These are phyloP conservation scores for Talaromyces sp. DNA, from an alignment of 2,329 filamentous ascomycete species.

Conservation along the genomic window DNA sequence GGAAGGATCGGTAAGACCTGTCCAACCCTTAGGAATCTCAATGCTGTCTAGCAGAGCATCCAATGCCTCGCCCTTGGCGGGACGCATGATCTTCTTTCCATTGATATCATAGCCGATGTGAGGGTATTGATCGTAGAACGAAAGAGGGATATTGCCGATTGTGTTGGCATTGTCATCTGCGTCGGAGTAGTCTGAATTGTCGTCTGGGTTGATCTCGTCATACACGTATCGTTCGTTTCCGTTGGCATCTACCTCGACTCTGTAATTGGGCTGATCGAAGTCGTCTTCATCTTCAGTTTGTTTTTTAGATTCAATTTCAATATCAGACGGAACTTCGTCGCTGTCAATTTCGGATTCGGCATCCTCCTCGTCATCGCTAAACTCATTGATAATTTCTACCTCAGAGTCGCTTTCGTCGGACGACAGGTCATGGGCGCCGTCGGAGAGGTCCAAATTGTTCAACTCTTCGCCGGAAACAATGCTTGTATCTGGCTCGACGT, in stretches of 20 bases:
- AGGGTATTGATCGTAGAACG: conserved; percentile 95
- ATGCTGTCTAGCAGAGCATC: conserved; percentile 95
- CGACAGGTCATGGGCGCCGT: conserved; percentile 43
- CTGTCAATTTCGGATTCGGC: conserved; percentile 51
- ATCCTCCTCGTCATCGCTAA: conserved; percentile 51
- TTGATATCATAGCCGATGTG: conserved; percentile 99
- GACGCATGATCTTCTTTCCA: conserved; percentile 95
- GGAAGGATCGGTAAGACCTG: conserved; percentile 86
- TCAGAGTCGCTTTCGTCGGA: conserved; percentile 45
- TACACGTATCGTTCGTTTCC: conserved; percentile 89
- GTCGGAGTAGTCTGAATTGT: conserved; percentile 94
- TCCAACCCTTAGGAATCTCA: conserved; percentile 96
- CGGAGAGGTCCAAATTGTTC: conserved; percentile 44
- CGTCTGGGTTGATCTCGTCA: conserved; percentile 87
- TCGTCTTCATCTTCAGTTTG: conserved; percentile 32
- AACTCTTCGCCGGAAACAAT: conserved; percentile 63
- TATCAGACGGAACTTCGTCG: conserved; percentile 51
- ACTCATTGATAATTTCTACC: conserved; percentile 58
- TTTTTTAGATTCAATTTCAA: conserved; percentile 31
- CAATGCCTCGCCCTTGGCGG: conserved; percentile 87
- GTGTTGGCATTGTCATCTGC: conserved; percentile 78
- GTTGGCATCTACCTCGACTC: conserved; percentile 76
- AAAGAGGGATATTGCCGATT: conserved; percentile 89
- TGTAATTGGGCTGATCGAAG: conserved; percentile 54
- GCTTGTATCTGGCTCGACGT: conserved; percentile 51